Conservation (phyloP, 1,284 basidiomycete genomes). For the Volvariella volvacea region DNA sequence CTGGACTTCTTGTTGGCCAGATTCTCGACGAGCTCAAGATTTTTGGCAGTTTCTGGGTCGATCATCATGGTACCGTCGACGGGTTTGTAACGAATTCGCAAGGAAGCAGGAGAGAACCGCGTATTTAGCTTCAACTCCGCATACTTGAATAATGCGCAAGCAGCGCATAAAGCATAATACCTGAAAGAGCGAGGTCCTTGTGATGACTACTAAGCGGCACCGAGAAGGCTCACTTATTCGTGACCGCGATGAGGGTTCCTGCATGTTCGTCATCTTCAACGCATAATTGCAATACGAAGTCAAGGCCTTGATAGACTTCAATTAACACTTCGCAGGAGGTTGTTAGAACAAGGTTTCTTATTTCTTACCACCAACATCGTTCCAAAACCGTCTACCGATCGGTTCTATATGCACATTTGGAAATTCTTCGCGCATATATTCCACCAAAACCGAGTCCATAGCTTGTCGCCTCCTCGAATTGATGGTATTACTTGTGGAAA, state of each 20-base stretch:
- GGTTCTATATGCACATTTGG: slow-evolving; percentile 58
- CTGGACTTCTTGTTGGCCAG: slow-evolving; percentile 54
- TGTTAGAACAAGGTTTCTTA: too few relatives aligned
- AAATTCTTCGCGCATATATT: slow-evolving; percentile 72
- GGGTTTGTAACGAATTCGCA: slow-evolving; percentile 76
- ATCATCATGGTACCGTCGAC: slow-evolving; percentile 91
- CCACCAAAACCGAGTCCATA: slow-evolving; percentile 57
- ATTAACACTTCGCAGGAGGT: too few relatives aligned
- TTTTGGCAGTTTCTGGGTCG: slow-evolving; percentile 79
- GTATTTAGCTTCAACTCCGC: slow-evolving; percentile 61
- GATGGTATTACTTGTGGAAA: slow-evolving; percentile 15
- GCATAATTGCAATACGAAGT: slow-evolving; percentile 70
- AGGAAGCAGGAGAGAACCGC: slow-evolving; percentile 61
- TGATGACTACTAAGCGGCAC: too few relatives aligned
- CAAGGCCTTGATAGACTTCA: slow-evolving; percentile 48
- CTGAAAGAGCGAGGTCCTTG: too few relatives aligned
- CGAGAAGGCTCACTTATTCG: slow-evolving; percentile 63
- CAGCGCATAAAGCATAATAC: slow-evolving; percentile 83
- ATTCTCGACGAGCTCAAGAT: slow-evolving; percentile 84
- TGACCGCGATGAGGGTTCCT: slow-evolving; percentile 65
- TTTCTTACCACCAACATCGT: slow-evolving; percentile 68
- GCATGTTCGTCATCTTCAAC: slow-evolving; percentile 73
- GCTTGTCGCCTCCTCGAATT: slow-evolving; percentile 27
- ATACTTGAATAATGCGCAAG: slow-evolving; percentile 81
- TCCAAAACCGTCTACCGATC: slow-evolving; percentile 77